phyloP scores from a whole-genome alignment of 1,284 basidiomycete species.

The Apiotrichum veenhuisii region DNA sequence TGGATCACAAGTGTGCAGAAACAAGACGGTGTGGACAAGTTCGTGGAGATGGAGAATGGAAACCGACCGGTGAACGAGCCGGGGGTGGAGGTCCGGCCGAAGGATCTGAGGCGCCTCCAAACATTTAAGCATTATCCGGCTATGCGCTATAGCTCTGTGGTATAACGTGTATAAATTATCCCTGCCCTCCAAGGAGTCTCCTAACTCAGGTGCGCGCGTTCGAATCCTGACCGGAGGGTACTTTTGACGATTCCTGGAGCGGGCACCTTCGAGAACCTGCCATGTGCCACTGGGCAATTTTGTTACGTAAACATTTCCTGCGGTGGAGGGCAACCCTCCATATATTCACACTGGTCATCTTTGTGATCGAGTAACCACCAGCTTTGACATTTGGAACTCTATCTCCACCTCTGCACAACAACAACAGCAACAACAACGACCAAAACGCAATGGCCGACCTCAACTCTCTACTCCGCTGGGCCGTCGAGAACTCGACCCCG shows the following conservation, averaged over 20 bases:
- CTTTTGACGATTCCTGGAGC: background rate
- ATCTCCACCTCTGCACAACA: background rate
- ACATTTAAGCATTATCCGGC: too few relatives aligned
- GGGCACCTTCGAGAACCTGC: background rate
- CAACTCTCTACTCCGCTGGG: constrained; percentile 24
- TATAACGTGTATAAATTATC: too few relatives aligned
- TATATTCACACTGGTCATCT: too few relatives aligned
- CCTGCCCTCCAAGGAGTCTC: too few relatives aligned
- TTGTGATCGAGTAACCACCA: too few relatives aligned
- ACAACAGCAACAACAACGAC: background rate
- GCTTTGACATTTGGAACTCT: background rate
- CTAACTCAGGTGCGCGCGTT: background rate
- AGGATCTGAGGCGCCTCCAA: too few relatives aligned
- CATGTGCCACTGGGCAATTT: background rate
- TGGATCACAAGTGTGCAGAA: too few relatives aligned
- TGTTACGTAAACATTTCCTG: background rate
- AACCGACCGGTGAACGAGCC: too few relatives aligned
- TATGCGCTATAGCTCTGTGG: too few relatives aligned
- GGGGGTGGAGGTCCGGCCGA: too few relatives aligned
- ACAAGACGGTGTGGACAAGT: too few relatives aligned
- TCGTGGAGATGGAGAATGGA: too few relatives aligned
- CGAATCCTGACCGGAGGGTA: background rate
- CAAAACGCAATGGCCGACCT: constrained; percentile 19
- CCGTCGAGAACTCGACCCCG: constrained; percentile 38
- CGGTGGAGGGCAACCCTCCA: background rate